Conservation (phyloP, 2,329 filamentous ascomycete genomes). For the Claviceps monticola region DNA sequence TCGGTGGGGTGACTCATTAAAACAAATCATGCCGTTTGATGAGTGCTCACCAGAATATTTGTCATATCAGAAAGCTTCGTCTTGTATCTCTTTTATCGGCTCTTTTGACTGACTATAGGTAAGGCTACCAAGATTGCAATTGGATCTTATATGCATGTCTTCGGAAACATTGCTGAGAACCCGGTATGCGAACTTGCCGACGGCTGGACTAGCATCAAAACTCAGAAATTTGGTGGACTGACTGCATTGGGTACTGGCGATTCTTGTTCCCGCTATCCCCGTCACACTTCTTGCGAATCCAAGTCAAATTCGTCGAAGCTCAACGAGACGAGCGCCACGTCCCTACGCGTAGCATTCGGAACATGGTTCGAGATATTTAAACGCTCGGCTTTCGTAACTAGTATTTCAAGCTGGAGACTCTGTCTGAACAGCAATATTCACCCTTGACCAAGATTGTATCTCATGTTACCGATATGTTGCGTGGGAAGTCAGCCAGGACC, state of each 20-base stretch:
- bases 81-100: background rate
- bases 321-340: too few relatives aligned
- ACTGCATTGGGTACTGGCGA: background rate
- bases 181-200: background rate
- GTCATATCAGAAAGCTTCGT: too few relatives aligned
- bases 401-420: too few relatives aligned
- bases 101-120: background rate
- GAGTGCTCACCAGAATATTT: too few relatives aligned
- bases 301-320: too few relatives aligned
- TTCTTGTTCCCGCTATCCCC: background rate
- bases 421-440: background rate
- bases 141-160: background rate
- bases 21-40: too few relatives aligned
- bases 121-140: background rate
- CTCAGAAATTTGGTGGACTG: too few relatives aligned
- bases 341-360: too few relatives aligned
- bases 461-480: background rate
- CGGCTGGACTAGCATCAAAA: background rate
- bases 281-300: background rate
- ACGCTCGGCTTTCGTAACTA: too few relatives aligned
- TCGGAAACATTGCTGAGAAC: background rate
- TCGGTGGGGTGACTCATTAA: too few relatives aligned
- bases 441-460: background rate
- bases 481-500: background rate
- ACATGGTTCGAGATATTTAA: too few relatives aligned